Conservation (phyloP, 2,329 filamentous ascomycete genomes). For the Periconia macrospinosa region DNA sequence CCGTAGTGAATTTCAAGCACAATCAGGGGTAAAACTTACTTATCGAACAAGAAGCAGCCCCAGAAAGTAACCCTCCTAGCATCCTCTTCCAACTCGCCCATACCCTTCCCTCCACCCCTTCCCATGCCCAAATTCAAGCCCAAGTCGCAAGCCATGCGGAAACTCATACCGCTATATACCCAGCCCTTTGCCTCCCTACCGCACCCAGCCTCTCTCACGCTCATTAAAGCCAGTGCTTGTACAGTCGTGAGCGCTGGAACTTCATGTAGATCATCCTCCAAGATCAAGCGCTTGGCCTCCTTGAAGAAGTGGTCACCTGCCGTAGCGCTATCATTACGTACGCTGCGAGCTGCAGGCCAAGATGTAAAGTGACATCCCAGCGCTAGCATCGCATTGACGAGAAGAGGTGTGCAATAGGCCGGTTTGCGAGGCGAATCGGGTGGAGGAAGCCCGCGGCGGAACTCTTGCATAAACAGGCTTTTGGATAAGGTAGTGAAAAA, state of each 20-base stretch:
- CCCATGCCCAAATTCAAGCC: conserved; percentile 80
- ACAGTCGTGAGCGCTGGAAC: conserved; percentile 86
- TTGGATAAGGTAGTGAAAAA: conserved; percentile 93
- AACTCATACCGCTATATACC: conserved; percentile 98
- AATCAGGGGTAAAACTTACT: conserved; percentile 50
- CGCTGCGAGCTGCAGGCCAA: conserved; percentile 69
- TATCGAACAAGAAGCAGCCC: conserved; percentile 98
- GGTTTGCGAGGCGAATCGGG: conserved; percentile 55
- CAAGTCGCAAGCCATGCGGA: conserved; percentile 94
- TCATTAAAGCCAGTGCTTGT: conserved; percentile 93
- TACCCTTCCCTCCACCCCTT: conserved; percentile 59
- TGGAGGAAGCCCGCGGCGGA: conserved; percentile 68
- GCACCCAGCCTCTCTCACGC: conserved; percentile 91
- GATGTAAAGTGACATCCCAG: conserved; percentile 92
- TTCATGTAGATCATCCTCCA: conserved; percentile 92
- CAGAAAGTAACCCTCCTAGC: conserved; percentile 91
- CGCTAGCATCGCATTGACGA: conserved; percentile 93
- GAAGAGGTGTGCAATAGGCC: conserved; percentile 81
- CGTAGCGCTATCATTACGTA: conserved; percentile 74
- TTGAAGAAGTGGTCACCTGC: conserved; percentile 96
- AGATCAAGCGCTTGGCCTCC: conserved; percentile 85
- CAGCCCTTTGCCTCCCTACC: conserved; percentile 93
- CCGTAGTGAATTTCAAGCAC: not conserved
- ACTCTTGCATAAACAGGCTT: conserved; percentile 83
- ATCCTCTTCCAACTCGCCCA: conserved; percentile 84